These are phyloP conservation scores for Collybia mongolica DNA, from an alignment of 768 basidiomycete genomes.

Conservation along the genomic window DNA sequence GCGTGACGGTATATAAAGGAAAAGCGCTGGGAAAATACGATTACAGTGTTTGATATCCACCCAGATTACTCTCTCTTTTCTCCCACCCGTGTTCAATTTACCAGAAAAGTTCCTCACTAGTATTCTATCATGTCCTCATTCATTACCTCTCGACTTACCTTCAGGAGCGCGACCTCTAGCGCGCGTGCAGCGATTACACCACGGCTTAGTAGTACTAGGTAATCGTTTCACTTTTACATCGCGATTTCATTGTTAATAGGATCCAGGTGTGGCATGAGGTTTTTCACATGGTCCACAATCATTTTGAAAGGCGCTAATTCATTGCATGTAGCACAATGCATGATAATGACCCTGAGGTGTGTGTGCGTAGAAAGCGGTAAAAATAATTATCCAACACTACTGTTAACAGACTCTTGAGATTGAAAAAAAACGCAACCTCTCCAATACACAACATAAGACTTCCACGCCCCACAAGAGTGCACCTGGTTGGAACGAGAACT, in stretches of 20 bases:
- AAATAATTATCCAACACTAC: neutral
- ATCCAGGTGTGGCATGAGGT: conserved; percentile 24
- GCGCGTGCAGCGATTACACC: conserved; percentile 5
- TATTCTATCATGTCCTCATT: conserved; percentile 10
- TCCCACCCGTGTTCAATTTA: neutral
- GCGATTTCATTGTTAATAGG: neutral
- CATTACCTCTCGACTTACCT: neutral
- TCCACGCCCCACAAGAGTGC: conserved; percentile 52
- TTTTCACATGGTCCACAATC: conserved; percentile 3
- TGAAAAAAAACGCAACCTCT: conserved; percentile 53
- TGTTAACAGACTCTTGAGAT: conserved; percentile 41
- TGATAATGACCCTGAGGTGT: conserved; percentile 55
- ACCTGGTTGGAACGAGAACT: conserved; percentile 71
- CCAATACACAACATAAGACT: conserved; percentile 40
- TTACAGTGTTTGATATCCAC: neutral
- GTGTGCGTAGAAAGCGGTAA: neutral
- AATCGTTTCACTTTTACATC: neutral
- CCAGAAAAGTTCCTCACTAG: neutral
- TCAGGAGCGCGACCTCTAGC: conserved; percentile 3
- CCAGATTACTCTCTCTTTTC: neutral
- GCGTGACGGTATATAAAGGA: conserved; percentile 9
- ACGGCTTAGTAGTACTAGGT: conserved; percentile 23
- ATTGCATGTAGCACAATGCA: conserved; percentile 47
- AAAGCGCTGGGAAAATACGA: neutral
- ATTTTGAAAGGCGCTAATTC: conserved; percentile 9